Evolutionary conservation across 2,329 filamentous ascomycete species (phyloP), one percentile per base, ranked within the genome.

Genomic region (Cladophialophora psammophila): DNA sequence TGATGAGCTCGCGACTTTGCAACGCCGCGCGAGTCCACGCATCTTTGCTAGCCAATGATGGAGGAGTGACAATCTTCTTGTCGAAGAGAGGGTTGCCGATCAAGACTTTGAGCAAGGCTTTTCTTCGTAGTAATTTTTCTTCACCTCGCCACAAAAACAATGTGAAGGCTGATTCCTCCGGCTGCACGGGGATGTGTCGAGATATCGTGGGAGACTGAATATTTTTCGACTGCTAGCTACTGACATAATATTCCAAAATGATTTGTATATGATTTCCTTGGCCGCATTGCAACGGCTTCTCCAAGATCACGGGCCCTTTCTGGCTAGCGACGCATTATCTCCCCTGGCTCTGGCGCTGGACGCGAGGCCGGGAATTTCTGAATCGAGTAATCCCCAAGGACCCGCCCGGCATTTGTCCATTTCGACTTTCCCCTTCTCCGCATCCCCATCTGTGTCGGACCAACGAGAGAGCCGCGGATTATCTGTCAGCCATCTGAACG

Each of bases 61-160:
- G 67, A 15, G 68, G 52, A 5, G 65, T 67, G 18, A 72, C 69
- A 5, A 55, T 56, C 15, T 68, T 64, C 54, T 72, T 73, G 35
- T 69, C 68, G 42, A 73, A 72, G 13, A 72, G 56, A 9, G 72
- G 72, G 58, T 73, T 71, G 32, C 42, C 59, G 50, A 70, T 69
- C 8, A 73, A 54, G 5, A 42, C 60, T 36, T 69, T 60, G 13
- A 72, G 52, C 34, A 71, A 40, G n/a, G 71, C 62, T 53, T 67
- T 72, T 18, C 72, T 69, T 36, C 64, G 65, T 20, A 71, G 66
- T 35, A 73, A 68, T 50, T 72, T 72, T 38, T 72, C 69, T 34
- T 60, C 64, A 6, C 72, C 72, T 34, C 72, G 71, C 72, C 72
- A 73, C n/a, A 73, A 69, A 34, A 73, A 73, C 15, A 72, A 50